A percentile compares a stretch with the other conserved stretches of the same genome.
phyloP scores from a whole-genome alignment of 805 yeast genomes.

The Sugiyamaella valdiviana region DNA sequence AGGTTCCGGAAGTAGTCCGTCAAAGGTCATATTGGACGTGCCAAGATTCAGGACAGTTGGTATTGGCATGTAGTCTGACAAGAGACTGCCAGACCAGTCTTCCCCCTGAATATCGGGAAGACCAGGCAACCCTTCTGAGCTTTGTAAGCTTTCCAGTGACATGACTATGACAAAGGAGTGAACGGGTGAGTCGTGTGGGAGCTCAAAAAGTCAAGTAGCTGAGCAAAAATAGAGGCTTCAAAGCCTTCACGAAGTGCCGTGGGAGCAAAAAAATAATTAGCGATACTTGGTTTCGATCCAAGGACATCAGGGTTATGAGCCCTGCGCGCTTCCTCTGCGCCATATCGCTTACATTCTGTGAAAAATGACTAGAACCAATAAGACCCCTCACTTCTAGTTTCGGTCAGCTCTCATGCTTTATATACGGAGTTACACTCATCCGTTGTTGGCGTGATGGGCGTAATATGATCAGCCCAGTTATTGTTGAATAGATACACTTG shows the following conservation, averaged over 20 bases:
- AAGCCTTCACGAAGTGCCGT: background rate
- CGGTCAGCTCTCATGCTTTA: too few species aligned
- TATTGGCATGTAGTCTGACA: conserved; percentile 27
- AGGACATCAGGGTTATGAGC: conserved; percentile 94
- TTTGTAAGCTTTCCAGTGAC: background rate
- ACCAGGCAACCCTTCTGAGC: background rate
- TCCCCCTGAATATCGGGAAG: background rate
- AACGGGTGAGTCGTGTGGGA: background rate
- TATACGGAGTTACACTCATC: too few species aligned
- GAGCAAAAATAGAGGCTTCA: background rate
- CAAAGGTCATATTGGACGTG: conserved; percentile 35
- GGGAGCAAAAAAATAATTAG: conserved; percentile 40
- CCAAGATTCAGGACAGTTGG: conserved; percentile 37
- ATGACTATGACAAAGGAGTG: background rate
- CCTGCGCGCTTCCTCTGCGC: conserved; percentile 84
- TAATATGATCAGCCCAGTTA: too few species aligned
- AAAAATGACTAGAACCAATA: background rate
- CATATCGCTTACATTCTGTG: conserved; percentile 31
- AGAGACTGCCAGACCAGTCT: background rate
- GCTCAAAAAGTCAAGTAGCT: background rate
- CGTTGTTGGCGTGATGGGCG: too few species aligned
- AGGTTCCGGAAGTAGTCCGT: conserved; percentile 33
- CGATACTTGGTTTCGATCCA: conserved; percentile 89
- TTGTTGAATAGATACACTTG: too few species aligned
- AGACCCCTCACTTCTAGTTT: too few species aligned